A percentile compares a stretch with the other conserved stretches of the same genome.
Conservation (phyloP, 208 protist genomes). For the Trypanosoma scelopori region DNA sequence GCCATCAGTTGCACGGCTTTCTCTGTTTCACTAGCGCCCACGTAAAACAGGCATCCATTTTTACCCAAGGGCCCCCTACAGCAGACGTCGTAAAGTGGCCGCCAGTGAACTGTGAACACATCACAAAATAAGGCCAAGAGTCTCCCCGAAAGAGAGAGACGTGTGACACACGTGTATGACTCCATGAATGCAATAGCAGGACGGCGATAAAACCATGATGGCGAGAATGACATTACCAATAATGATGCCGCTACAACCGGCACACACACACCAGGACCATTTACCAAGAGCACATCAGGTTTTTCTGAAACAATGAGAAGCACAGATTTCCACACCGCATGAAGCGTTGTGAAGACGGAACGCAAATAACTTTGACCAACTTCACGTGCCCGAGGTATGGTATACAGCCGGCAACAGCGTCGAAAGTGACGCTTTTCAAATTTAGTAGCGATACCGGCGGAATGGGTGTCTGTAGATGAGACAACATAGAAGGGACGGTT, state of each 20-base stretch:
- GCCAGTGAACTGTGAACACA: conserved; percentile 85
- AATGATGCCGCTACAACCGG: conserved; percentile 70
- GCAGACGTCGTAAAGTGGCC: conserved; percentile 29
- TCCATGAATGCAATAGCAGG: conserved; percentile 85
- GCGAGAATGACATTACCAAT: conserved; percentile 45
- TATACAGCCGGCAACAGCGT: conserved; percentile 41
- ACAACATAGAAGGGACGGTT: conserved; percentile 66
- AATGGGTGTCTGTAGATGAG: conserved; percentile 79
- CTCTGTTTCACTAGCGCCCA: background rate
- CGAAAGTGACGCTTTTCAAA: conserved; percentile 52
- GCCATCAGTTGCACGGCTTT: background rate
- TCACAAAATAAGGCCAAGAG: conserved; percentile 78
- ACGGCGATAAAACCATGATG: conserved; percentile 39
- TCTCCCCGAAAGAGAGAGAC: conserved; percentile 75
- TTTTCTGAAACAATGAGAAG: conserved; percentile 33
- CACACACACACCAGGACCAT: conserved; percentile 92
- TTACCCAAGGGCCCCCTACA: conserved; percentile 3
- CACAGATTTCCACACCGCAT: conserved; percentile 31
- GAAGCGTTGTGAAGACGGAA: conserved; percentile 73
- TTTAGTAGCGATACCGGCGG: conserved; percentile 40
- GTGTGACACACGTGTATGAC: conserved; percentile 84
- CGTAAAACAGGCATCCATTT: conserved; percentile 13
- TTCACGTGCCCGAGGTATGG: conserved; percentile 87
- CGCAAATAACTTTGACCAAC: conserved; percentile 89
- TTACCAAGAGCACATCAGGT: conserved; percentile 83